These are phyloP conservation scores for Thielaviopsis musarum DNA, from an alignment of 2,329 filamentous ascomycete genomes.

Conservation along the genomic window DNA sequence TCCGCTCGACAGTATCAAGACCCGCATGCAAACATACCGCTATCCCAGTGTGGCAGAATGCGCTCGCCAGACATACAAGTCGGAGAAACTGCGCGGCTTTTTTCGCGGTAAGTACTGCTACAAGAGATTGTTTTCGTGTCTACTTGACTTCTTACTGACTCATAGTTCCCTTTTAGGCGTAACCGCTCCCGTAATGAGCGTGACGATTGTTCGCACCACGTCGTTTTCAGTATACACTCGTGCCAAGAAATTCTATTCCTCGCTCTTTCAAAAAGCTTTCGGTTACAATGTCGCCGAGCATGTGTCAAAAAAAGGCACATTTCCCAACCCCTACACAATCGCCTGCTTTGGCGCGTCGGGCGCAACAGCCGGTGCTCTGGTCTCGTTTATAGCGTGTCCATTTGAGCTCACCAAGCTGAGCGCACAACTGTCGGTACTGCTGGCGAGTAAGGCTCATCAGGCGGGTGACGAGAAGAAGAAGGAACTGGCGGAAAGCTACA, in stretches of 20 bases:
- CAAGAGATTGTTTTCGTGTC: not conserved
- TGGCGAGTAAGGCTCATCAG: slow-evolving; percentile 32
- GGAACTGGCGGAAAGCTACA: slow-evolving; percentile 49
- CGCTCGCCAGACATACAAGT: slow-evolving; percentile 56
- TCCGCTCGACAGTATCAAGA: slow-evolving; percentile 78
- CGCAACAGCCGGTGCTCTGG: slow-evolving; percentile 61
- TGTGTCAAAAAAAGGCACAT: slow-evolving; percentile 52
- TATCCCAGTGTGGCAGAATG: slow-evolving; percentile 61
- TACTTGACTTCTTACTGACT: slow-evolving; percentile 1
- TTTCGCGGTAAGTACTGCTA: slow-evolving; percentile 47
- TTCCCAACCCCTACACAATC: slow-evolving; percentile 56
- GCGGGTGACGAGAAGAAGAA: slow-evolving; percentile 30
- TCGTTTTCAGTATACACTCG: slow-evolving; percentile 68
- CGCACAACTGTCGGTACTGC: slow-evolving; percentile 66
- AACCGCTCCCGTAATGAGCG: slow-evolving; percentile 61
- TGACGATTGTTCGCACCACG: slow-evolving; percentile 60
- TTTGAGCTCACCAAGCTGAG: slow-evolving; percentile 85
- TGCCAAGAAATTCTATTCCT: slow-evolving; percentile 57
- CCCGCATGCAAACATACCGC: slow-evolving; percentile 74
- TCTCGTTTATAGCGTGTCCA: slow-evolving; percentile 68
- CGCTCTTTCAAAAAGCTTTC: slow-evolving; percentile 50
- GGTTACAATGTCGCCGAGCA: slow-evolving; percentile 55
- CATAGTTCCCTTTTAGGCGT: slow-evolving; percentile 35
- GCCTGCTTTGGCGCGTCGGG: slow-evolving; percentile 64
- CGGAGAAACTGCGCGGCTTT: slow-evolving; percentile 58